Evolutionary conservation across 352 stramenopile species (phyloP), one percentile per base, ranked within the genome.

Genomic region (Plasmopara muralis): DNA sequence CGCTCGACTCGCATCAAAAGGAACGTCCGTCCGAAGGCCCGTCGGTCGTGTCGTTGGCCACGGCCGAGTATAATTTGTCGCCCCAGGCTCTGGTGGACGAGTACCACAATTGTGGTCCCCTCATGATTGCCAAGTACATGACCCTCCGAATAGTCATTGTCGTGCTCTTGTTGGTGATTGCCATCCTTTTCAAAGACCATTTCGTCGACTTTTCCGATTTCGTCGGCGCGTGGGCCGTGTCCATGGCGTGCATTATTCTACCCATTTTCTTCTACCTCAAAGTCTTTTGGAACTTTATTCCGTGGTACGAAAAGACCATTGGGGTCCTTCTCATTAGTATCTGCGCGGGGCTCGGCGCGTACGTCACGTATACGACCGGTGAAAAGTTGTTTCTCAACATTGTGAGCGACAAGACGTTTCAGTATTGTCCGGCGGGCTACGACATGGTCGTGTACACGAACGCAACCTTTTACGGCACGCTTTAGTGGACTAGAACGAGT

Each of bases 261-360:
- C 77, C 77, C 7, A 83, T 83, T 47, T 58, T 73, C 38, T 85
- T 88, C 60, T 88, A 88, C 73, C 56, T 88, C 12, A 87, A 84
- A 57, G 67, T 76, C 47, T 70, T 83, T 52, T 85, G 74, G 73
- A 45, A 62, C 34, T 54, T 48, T n/a, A 52, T 71, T 30, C 67
- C 60, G 6, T 66, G 70, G 58, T 79, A 79, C 62, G 69, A 83
- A 52, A 77, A 77, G 47, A 31, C 38, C 6, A 42, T 63, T 6
- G 72, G 63, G 37, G 38, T 47, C 8, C 50, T 74, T n/a, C 61
- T 79, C 29, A 68, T 79, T 42, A 49, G 68, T 3, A 29, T 79
- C 10, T 75, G 66, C 44, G 33, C 67, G 0, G 43, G 31, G 7
- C 57, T 83, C 1, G 69, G 68, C 7, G 52, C 16, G 2, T 83